These are phyloP conservation scores for Penicillium longicatenatum DNA, from an alignment of 495 filamentous ascomycete species.

Conservation along the genomic window DNA sequence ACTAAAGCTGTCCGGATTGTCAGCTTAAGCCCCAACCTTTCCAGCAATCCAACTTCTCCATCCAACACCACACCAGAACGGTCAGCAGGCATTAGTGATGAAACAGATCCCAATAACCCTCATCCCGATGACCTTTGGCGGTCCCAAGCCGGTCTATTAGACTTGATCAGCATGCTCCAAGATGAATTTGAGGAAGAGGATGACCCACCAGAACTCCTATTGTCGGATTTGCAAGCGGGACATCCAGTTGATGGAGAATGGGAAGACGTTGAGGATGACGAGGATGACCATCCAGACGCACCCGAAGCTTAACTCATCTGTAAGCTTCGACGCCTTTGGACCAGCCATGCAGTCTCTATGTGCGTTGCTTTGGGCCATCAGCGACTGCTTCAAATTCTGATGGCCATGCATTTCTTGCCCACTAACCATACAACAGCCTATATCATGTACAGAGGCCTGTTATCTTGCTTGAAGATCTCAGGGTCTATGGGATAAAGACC, in stretches of 20 bases:
- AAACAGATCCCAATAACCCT: slow-evolving; percentile 9
- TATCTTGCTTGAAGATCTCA: background rate
- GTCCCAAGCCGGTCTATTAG: slow-evolving; percentile 30
- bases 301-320: background rate
- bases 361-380: background rate
- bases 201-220: slow-evolving; percentile 10
- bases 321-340: background rate
- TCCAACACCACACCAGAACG: slow-evolving; percentile 4
- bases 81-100: slow-evolving; percentile 1
- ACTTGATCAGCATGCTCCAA: slow-evolving; percentile 35
- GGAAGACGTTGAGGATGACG: slow-evolving; percentile 18
- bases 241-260: slow-evolving; percentile 20
- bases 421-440: background rate
- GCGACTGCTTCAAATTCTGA: background rate
- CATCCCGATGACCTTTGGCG: slow-evolving; percentile 19
- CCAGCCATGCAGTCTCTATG: background rate
- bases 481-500: background rate
- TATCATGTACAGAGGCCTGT: background rate
- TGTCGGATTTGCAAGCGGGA: background rate
- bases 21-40: slow-evolving; percentile 33
- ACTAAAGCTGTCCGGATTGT: slow-evolving; percentile 41
- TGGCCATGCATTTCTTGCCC: background rate
- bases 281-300: background rate
- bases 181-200: slow-evolving; percentile 28
- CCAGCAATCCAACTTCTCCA: slow-evolving; percentile 3